Evolutionary conservation across 1,284 basidiomycete species (phyloP), one percentile per base, ranked within the genome.

Genomic region (Cutaneotrichosporon spelunceum): DNA sequence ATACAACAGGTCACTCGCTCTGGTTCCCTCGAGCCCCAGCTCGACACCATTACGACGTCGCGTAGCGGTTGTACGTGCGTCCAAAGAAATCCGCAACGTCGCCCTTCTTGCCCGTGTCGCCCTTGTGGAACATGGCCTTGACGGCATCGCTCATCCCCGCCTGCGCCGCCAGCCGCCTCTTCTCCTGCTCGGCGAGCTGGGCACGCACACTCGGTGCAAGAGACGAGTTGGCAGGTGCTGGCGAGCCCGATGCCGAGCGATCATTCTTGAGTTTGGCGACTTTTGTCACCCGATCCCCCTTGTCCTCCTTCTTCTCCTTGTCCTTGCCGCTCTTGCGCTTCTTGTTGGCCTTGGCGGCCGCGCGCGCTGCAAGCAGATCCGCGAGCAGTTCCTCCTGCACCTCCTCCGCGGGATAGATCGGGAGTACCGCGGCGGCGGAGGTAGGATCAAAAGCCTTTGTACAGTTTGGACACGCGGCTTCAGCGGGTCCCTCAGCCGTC

Each of bases 91-190:
- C 76, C 6, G 71, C 70, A n/a, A 68, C 68, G 24, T 66, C 64
- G 24, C 63, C 69, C 50, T 71, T 69, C 56, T 49, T 34, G 14
- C 47, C 47, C 9, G 59, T 68, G 2, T 69, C 70, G 3, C 34
- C 30, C 56, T 77, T 77, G 23, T 71, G 59, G 69, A 78, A 80
- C 72, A 80, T 75, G 4, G 74, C 66, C 68, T 74, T 75, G 27
- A 80, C 78, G 19, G 78, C 78, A 42, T 76, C 77, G 50, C 75
- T 78, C 77, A 79, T 78, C 13, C 73, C 74, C n/a, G 70, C 75
- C 63, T 76, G 72, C 1, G 73, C 72, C 19, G 64, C 72, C 39
- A 72, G 57, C 23, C 79, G 66, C 64, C 76, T 77, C 63, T 72
- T 69, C 65, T 80, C 79, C 39, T 78, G 73, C 59, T 75, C 78